Base-by-base conservation (phyloP, 768 basidiomycete species). In the Mycena leptocephala region DNA sequence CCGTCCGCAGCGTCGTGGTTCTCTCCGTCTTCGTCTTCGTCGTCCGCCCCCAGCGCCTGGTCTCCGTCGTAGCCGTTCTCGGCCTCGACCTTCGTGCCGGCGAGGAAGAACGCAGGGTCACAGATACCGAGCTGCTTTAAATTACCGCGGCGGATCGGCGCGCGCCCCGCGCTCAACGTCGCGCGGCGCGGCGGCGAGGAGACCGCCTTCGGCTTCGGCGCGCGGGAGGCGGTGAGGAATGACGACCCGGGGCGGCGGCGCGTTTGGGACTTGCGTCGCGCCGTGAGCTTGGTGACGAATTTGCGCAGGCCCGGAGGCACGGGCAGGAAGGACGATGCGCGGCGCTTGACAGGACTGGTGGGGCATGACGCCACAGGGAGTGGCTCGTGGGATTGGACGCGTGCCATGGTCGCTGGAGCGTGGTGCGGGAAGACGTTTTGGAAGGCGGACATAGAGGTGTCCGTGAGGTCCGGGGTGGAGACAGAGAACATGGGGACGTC, bases 341-440 rank as follows among this genome's bases (percentile, higher is more conserved):
- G 59, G 59, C 59, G 33, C 16, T 24, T 48, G 46, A 14, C 16
- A 16, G 70, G 61, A n/a, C 18, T 62, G 18, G 24, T 10, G 16
- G 70, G 70, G 33, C 35, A 62, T 4, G 70, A 71, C 3, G 70
- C 48, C 7, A 63, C 59, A 2, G 62, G 48, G 24, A 71, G 61
- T 30, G 70, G 61, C 24, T 51, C 46, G 24, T 7, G 32, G n/a
- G 61, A 55, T 14, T 51, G 43, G 11, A 24, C 37, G 46, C 33
- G 68, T 28, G 26, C 10, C n/a, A n/a, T n/a, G n/a, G n/a, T n/a
- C 28, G 39, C 26, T 5, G 55, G 22, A 18, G 30, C 22, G 10
- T 5, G 53, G 5, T 13, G 35, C 8, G 22, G 16, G 16, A 37
- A 61, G 10, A 2, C 11, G 2, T 37, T 41, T 22, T 28, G 56